Percentiles rank a stretch among this genome's conserved stretches.
Conservation (phyloP, 352 stramenopile genomes). For the Phytophthora europaea region DNA sequence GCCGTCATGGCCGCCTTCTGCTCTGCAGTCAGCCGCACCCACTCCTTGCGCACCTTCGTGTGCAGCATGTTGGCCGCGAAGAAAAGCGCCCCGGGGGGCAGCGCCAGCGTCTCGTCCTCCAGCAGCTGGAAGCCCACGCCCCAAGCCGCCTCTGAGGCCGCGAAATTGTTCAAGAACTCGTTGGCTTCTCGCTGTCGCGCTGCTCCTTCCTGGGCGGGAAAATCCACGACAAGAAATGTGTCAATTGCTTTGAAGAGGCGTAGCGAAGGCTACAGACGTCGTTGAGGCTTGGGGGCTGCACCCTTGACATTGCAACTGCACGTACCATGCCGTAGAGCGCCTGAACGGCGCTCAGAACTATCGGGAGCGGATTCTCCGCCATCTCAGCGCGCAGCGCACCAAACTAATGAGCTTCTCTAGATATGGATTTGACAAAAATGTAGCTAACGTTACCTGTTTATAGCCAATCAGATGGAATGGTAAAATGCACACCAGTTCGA, state of each 20-base stretch:
- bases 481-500: no score
- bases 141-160: slow-evolving; percentile 62
- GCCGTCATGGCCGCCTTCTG: slow-evolving; percentile 46
- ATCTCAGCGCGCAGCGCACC: slow-evolving; percentile 10
- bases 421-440: neutral
- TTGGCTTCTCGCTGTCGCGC: slow-evolving; percentile 75
- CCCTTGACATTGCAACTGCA: neutral
- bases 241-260: slow-evolving; percentile 3
- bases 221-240: neutral
- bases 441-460: neutral
- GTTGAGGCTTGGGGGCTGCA: neutral
- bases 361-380: slow-evolving; percentile 44
- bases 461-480: neutral
- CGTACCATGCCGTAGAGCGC: slow-evolving; percentile 75
- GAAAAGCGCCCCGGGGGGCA: slow-evolving; percentile 70
- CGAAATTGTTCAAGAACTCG: slow-evolving; percentile 71
- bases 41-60: slow-evolving; percentile 76
- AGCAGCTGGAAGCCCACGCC: slow-evolving; percentile 59
- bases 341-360: slow-evolving; percentile 64
- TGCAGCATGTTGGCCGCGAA: slow-evolving; percentile 84
- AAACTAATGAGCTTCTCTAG: neutral
- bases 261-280: neutral
- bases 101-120: slow-evolving; percentile 52
- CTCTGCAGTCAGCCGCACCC: slow-evolving; percentile 52
- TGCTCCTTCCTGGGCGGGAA: slow-evolving; percentile 56